These are phyloP conservation scores for Silene conica DNA, from an alignment of 148 eudicot species.

Conservation along the genomic window DNA sequence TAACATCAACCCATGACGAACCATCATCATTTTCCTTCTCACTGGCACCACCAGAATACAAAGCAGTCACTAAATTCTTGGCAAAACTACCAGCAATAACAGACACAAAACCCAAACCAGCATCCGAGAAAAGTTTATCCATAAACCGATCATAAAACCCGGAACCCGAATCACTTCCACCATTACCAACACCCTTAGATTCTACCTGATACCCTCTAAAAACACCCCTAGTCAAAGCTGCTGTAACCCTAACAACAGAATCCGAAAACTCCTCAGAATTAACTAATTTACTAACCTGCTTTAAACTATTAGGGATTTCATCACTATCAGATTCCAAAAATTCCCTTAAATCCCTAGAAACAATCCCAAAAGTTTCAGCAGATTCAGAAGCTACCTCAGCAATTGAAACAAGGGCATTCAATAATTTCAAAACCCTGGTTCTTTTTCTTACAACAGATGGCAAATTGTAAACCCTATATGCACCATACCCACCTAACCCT, in stretches of 20 bases:
- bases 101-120: slow-evolving; percentile 81
- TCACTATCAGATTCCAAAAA: slow-evolving; percentile 62
- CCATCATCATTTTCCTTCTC: background rate
- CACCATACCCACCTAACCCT: slow-evolving; percentile 59
- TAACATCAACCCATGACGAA: slow-evolving; percentile 48
- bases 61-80: slow-evolving; percentile 54
- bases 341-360: slow-evolving; percentile 59
- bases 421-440: slow-evolving; percentile 32
- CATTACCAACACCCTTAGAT: slow-evolving; percentile 15
- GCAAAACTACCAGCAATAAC: slow-evolving; percentile 83
- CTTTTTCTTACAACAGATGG: slow-evolving; percentile 55
- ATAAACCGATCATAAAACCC: slow-evolving; percentile 49
- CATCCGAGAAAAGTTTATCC: slow-evolving; percentile 60
- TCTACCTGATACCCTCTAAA: slow-evolving; percentile 43
- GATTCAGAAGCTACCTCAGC: slow-evolving; percentile 49
- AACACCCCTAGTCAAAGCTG: slow-evolving; percentile 56
- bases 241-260: slow-evolving; percentile 38
- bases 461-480: slow-evolving; percentile 47
- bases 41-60: slow-evolving; percentile 34
- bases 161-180: slow-evolving; percentile 25
- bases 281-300: slow-evolving; percentile 56
- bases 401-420: slow-evolving; percentile 42
- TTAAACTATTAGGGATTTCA: slow-evolving; percentile 64
- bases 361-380: slow-evolving; percentile 51
- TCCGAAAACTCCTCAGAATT: slow-evolving; percentile 51